These are phyloP conservation scores for Thielaviopsis populi DNA, from an alignment of 2,329 filamentous ascomycete genomes.

Conservation along the genomic window DNA sequence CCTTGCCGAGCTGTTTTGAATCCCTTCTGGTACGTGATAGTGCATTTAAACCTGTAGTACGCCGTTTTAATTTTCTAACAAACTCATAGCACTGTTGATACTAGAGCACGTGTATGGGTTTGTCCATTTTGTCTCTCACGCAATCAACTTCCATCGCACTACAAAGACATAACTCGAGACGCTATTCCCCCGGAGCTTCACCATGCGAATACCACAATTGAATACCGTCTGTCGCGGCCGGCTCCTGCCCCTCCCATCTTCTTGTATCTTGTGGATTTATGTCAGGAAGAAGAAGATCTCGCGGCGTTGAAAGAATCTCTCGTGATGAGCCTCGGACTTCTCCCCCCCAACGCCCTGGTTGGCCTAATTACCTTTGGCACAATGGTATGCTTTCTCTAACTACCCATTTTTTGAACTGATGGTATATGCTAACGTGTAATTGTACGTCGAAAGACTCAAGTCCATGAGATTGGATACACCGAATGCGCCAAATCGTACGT, in stretches of 20 bases:
- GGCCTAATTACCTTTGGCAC: conserved; percentile 81
- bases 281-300: conserved; percentile 75
- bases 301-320: conserved; percentile 72
- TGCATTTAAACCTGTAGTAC: neutral
- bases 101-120: conserved; percentile 72
- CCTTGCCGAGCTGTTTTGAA: conserved; percentile 93
- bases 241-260: conserved; percentile 81
- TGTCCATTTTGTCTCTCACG: conserved; percentile 77
- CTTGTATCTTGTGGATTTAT: conserved; percentile 74
- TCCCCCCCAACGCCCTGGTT: conserved; percentile 68
- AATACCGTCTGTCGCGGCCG: conserved; percentile 66
- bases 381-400: conserved; percentile 44
- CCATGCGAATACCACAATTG: conserved; percentile 72
- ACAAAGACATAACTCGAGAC: conserved; percentile 77
- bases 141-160: conserved; percentile 69
- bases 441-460: conserved; percentile 50
- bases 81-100: conserved; percentile 56
- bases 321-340: conserved; percentile 68
- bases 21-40: conserved; percentile 64
- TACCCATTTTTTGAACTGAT: neutral
- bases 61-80: neutral
- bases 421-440: conserved; percentile 19
- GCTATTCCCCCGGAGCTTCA: conserved; percentile 74
- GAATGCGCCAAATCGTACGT: conserved; percentile 98
- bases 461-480: conserved; percentile 94